Evolutionary conservation across 495 filamentous ascomycete species (phyloP).

Genomic region (Penicillium angulare): DNA sequence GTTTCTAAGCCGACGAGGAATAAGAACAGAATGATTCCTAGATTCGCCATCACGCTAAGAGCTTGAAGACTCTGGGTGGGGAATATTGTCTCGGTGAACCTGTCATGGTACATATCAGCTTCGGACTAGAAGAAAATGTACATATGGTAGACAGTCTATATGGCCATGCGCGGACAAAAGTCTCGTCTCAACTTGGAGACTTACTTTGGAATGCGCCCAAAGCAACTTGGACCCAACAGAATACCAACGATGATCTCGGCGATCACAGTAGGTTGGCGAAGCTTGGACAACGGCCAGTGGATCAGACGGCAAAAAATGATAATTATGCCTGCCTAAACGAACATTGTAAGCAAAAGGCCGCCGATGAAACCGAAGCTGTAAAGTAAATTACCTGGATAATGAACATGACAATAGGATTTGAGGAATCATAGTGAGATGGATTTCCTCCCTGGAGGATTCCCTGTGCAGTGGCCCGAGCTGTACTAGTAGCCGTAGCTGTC

Average conservation of each 20-base stretch:
- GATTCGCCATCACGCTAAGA: constrained; percentile 79
- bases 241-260: constrained; percentile 95
- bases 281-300: constrained; percentile 77
- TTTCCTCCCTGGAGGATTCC: constrained; percentile 73
- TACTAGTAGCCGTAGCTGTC: no score
- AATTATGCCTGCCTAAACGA: constrained; percentile 73
- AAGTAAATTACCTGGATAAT: constrained; percentile 75
- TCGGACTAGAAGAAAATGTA: not conserved
- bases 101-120: constrained; percentile 28
- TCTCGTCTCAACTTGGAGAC: no score
- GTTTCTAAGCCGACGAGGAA: constrained; percentile 94
- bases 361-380: not conserved
- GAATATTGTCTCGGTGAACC: constrained; percentile 77
- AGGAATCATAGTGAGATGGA: constrained; percentile 66
- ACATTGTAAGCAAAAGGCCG: not conserved
- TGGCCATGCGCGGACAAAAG: constrained; percentile 77
- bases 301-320: constrained; percentile 85
- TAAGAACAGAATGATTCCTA: constrained; percentile 86
- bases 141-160: constrained; percentile 34
- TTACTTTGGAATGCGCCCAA: constrained; percentile 61
- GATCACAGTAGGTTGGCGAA: constrained; percentile 91
- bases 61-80: constrained; percentile 69
- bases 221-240: constrained; percentile 80
- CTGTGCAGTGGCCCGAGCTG: constrained; percentile 24
- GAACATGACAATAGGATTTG: constrained; percentile 88